phyloP scores from a whole-genome alignment of 2,329 filamentous ascomycete species.

The Sclerotiophoma versabilis region DNA sequence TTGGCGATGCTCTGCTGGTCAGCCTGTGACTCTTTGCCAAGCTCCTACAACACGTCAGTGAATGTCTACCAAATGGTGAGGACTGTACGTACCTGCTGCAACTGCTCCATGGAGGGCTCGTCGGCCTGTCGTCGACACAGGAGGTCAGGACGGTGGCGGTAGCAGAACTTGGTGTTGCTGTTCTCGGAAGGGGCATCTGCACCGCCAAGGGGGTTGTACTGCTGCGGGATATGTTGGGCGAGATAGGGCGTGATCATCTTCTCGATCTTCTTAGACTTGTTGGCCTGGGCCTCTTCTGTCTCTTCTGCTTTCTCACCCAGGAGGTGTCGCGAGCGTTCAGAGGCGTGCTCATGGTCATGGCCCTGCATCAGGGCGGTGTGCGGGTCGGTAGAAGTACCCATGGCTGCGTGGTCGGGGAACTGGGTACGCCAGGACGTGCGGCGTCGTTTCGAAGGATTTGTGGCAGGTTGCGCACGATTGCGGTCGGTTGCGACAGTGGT shows the following conservation, averaged over 20 bases:
- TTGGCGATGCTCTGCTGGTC: constrained; percentile 97
- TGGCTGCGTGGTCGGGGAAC: constrained; percentile 20
- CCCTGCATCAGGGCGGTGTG: constrained; percentile 46
- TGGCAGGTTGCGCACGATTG: constrained; percentile 19
- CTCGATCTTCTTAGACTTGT: constrained; percentile 68
- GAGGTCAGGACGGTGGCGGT: constrained; percentile 90
- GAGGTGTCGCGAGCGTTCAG: constrained; percentile 41
- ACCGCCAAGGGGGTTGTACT: constrained; percentile 80
- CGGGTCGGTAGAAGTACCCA: constrained; percentile 32
- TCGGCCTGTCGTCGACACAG: constrained; percentile 93
- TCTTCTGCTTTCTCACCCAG: constrained; percentile 33
- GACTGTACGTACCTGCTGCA: constrained; percentile 73
- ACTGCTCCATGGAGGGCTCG: constrained; percentile 93
- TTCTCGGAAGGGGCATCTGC: constrained; percentile 43
- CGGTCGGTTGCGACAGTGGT: constrained; percentile 37
- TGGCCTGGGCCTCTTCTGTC: constrained; percentile 36
- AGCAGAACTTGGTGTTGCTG: constrained; percentile 90
- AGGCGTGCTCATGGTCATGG: constrained; percentile 47
- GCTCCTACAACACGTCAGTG: constrained; percentile 64
- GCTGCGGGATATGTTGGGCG: constrained; percentile 84
- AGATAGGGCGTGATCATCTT: constrained; percentile 88
- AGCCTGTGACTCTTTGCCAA: constrained; percentile 78
- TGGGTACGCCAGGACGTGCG: constrained; percentile 41
- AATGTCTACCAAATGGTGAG: not conserved
- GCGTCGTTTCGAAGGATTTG: constrained; percentile 28